Conservation (phyloP, 768 basidiomycete species). For the Tricholoma terreum region DNA sequence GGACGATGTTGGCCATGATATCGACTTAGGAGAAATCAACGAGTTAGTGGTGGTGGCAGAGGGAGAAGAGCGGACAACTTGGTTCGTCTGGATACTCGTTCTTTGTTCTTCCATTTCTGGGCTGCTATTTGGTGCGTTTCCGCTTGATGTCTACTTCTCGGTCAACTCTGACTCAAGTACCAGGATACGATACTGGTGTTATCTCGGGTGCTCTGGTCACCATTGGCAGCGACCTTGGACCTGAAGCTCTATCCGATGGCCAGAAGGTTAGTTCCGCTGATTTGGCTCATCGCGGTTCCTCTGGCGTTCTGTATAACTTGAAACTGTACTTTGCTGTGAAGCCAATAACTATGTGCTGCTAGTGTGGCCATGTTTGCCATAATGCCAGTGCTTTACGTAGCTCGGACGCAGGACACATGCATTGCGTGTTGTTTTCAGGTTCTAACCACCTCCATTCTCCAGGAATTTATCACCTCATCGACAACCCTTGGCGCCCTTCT, state of each 20-base stretch:
- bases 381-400: too few relatives aligned
- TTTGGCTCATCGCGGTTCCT: too few relatives aligned
- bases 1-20: slow-evolving; percentile 18
- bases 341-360: background rate
- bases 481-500: slow-evolving; percentile 77
- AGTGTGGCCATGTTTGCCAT: too few relatives aligned
- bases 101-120: slow-evolving; percentile 73
- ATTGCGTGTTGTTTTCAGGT: background rate
- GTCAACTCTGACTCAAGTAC: background rate
- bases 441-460: slow-evolving; percentile 1
- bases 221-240: slow-evolving; percentile 65
- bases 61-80: slow-evolving; percentile 63
- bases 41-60: slow-evolving; percentile 59
- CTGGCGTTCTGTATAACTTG: too few relatives aligned
- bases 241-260: slow-evolving; percentile 49
- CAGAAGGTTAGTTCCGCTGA: slow-evolving; percentile 49
- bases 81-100: slow-evolving; percentile 79
- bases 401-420: too few relatives aligned
- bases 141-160: background rate
- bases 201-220: slow-evolving; percentile 80
- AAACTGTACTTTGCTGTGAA: background rate
- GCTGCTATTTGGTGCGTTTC: slow-evolving; percentile 62
- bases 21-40: slow-evolving; percentile 52
- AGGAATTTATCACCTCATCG: slow-evolving; percentile 80
- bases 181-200: slow-evolving; percentile 80